Conservation (phyloP, 257 asterid species). For the Fraxinus pennsylvanica region DNA sequence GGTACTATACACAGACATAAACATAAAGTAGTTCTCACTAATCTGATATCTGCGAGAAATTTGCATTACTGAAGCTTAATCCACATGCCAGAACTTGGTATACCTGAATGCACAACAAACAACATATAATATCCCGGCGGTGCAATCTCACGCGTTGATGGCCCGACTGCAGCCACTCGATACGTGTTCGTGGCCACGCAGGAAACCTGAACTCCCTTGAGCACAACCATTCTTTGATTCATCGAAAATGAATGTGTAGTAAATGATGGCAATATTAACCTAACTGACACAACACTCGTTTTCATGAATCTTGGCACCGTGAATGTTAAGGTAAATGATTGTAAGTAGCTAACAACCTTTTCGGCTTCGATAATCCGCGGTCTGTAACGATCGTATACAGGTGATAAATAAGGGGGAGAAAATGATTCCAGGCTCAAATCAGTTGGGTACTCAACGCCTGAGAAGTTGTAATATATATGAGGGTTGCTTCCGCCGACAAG, state of each 20-base stretch:
- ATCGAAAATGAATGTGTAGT: slow-evolving; percentile 63
- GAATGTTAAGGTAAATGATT: slow-evolving; percentile 33
- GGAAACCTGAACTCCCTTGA: slow-evolving; percentile 31
- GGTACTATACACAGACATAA: no score
- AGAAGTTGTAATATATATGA: slow-evolving; percentile 53
- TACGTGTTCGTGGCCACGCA: slow-evolving; percentile 12
- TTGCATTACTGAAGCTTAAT: slow-evolving; percentile 38
- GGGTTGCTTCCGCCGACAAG: slow-evolving; percentile 75
- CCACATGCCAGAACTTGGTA: slow-evolving; percentile 69
- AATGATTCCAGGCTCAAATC: slow-evolving; percentile 70
- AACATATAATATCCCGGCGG: slow-evolving; percentile 68
- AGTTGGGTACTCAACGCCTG: slow-evolving; percentile 52
- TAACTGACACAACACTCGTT: slow-evolving; percentile 33
- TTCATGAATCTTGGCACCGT: slow-evolving; percentile 22
- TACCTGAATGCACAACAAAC: slow-evolving; percentile 53
- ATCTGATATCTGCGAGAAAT: background rate
- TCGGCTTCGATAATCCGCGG: slow-evolving; percentile 34
- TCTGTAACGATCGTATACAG: slow-evolving; percentile 29
- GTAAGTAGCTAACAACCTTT: slow-evolving; percentile 32
- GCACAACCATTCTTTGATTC: slow-evolving; percentile 74
- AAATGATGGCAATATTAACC: slow-evolving; percentile 58
- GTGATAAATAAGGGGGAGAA: slow-evolving; percentile 57
- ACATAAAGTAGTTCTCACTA: background rate
- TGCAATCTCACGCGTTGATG: slow-evolving; percentile 54
- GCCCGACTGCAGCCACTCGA: slow-evolving; percentile 35